A percentile compares a stretch with the other conserved stretches of the same genome.
Conservation (phyloP, 1,284 basidiomycete genomes). For the Ceraceosorus guamensis region DNA sequence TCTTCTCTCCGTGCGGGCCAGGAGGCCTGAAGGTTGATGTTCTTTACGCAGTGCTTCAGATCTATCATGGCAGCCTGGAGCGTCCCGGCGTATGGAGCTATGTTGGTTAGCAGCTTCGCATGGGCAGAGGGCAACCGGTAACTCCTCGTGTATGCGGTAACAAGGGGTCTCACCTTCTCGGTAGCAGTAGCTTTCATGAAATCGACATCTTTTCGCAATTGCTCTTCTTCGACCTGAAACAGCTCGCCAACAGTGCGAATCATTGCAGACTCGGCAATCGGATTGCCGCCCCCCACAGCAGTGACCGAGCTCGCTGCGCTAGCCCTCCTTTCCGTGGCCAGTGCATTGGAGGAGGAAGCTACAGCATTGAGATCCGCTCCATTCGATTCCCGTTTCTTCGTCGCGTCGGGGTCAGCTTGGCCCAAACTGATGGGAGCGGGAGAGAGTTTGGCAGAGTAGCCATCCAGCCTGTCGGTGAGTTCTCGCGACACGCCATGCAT, state of each 20-base stretch:
- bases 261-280: slow-evolving; percentile 21
- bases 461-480: slow-evolving; percentile 68
- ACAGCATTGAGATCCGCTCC: slow-evolving; percentile 10
- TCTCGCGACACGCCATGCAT: slow-evolving; percentile 59
- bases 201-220: slow-evolving; percentile 69
- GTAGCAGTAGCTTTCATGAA: slow-evolving; percentile 64
- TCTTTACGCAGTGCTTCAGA: slow-evolving; percentile 74
- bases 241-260: slow-evolving; percentile 61
- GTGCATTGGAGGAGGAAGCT: slow-evolving; percentile 8
- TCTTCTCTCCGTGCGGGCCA: slow-evolving; percentile 82
- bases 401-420: neutral
- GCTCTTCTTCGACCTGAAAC: slow-evolving; percentile 65
- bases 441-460: slow-evolving; percentile 68
- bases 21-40: slow-evolving; percentile 72
- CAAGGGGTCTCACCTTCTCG: slow-evolving; percentile 75
- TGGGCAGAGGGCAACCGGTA: too few relatives aligned
- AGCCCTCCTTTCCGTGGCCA: slow-evolving; percentile 15
- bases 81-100: too few relatives aligned
- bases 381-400: slow-evolving; percentile 4
- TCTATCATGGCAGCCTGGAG: slow-evolving; percentile 40
- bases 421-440: slow-evolving; percentile 50
- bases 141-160: too few relatives aligned
- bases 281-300: slow-evolving; percentile 2
- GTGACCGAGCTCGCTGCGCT: slow-evolving; percentile 20
- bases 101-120: neutral